Percentiles rank a stretch among this genome's conserved stretches.
Conservation (phyloP, 176 grass and related monocot species). For the Aegilops longissima region DNA sequence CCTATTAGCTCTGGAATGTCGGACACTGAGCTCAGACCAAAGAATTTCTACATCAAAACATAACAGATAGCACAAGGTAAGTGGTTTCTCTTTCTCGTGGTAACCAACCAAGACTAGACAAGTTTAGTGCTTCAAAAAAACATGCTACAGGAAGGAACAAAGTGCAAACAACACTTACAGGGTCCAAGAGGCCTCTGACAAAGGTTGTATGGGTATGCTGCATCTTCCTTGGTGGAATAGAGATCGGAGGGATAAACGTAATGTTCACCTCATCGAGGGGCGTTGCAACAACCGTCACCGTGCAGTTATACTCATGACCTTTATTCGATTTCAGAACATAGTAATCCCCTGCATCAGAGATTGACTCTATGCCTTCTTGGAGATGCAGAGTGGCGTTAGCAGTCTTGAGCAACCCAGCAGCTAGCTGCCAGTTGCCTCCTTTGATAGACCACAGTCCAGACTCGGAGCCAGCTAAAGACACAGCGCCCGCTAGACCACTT, state of each 20-base stretch:
- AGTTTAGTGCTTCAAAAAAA: not conserved
- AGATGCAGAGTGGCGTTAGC: slow-evolving; percentile 74
- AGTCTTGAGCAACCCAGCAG: slow-evolving; percentile 65
- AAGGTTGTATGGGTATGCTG: slow-evolving; percentile 92
- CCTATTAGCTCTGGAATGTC: slow-evolving; percentile 77
- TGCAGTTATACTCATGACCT: slow-evolving; percentile 71
- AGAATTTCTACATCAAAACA: slow-evolving; percentile 60
- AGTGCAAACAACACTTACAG: slow-evolving; percentile 55
- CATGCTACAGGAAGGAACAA: not conserved
- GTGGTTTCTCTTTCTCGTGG: not conserved
- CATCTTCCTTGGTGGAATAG: slow-evolving; percentile 71
- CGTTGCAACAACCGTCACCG: slow-evolving; percentile 69
- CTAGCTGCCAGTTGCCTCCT: slow-evolving; percentile 79
- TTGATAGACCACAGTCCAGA: slow-evolving; percentile 78
- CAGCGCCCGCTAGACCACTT: slow-evolving; percentile 78
- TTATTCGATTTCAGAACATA: slow-evolving; percentile 72
- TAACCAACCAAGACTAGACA: not conserved
- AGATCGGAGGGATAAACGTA: slow-evolving; percentile 63
- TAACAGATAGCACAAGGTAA: not conserved
- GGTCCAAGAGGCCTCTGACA: slow-evolving; percentile 77
- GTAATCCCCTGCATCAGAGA: slow-evolving; percentile 57
- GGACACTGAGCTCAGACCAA: slow-evolving; percentile 60
- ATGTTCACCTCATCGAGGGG: slow-evolving; percentile 92
- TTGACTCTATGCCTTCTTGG: slow-evolving; percentile 70
- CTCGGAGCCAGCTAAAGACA: slow-evolving; percentile 86